Base-by-base conservation (phyloP, 2,329 filamentous ascomycete genomes). In the Aspergillus awamori region DNA sequence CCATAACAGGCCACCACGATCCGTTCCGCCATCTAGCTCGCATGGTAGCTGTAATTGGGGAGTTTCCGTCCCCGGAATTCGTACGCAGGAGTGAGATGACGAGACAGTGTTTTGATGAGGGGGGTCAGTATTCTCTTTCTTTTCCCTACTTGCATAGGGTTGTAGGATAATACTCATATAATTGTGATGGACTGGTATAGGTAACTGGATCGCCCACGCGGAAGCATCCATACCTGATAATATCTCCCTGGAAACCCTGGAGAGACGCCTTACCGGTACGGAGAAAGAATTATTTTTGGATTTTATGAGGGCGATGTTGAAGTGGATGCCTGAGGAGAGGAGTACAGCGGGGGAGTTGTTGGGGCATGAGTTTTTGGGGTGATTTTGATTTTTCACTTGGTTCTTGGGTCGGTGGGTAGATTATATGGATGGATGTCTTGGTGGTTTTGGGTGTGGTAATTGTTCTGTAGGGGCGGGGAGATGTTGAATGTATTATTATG, bases 301-400 rank as follows among this genome's bases (percentile, higher is more conserved):
- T 15, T 78, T 80, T 55, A 68, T 77, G 30, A 63, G 65, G 53
- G 69, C 65, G 4, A 79, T 80, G 75, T 63, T 80, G 13, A 67
- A 68, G 54, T 80, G 77, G 77, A 51, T 72, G 20, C 76, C 76
- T 15, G 76, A 79, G 63, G 72, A 79, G 36, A 70, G 76, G 45
- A 70, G 64, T 53, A 73, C 73, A 3, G 75, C 78, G 11, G 71
- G 64, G 58, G 66, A 79, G 63, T 67, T 79, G n/a, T 66, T 79
- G n/a, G 64, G 72, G 13, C 47, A 63, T 51, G 53, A 57, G n/a
- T 63, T 57, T 38, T 48, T 57, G 53, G 7, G 30, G 10, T 33
- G 30, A 33, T 33, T 5, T 13, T 11, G 4, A 8, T 10, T 10
- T 10, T 10, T 10, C 6, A 0, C 2, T 30, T 10, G 1, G 28